Base-by-base conservation (phyloP, 148 eudicot genomes). In the Camellia granthamiana region DNA sequence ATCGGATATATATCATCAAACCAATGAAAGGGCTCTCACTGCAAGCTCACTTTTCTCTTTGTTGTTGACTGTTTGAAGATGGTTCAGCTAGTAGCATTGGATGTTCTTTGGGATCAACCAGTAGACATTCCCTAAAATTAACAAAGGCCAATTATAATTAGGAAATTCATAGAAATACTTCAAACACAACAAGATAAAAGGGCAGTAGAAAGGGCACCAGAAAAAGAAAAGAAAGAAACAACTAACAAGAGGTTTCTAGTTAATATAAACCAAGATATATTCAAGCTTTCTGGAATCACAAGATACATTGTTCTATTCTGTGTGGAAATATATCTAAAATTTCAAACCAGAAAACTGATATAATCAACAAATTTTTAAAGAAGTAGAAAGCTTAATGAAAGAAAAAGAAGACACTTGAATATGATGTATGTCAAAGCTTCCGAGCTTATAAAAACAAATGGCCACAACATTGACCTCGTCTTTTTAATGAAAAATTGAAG, bases 11-110 rank as follows among this genome's bases (percentile, higher is more conserved):
- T 44, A 49, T 13, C 18, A 30, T 41, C 59, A 16, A 63, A 49
- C 47, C 13, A 67, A 63, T 73, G 42, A 46, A 68, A 81, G 38
- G 74, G 74, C 42, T 23, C 43, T 61, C 7, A 76, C 75, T 66
- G 63, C 70, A 74, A 77, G 56, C 82, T 93, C 70, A 96, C 99
- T 94, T 96, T 87, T 96, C 99, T 87, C 99, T 92, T 78, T 94
- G 98, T 62, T 88, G 97, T 80, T 90, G 99, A 82, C 81, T 84
- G 84, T 96, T 96, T 58, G 85, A 86, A 73, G 98, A 94, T 78
- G 99, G 91, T 82, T 96, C 99, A 19, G 99, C 97, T 72, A 96
- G 90, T 73, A 96, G 85, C 98, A 96, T 92, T 8, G 98, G 99
- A 83, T 96, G 99, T 86, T 96, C 99, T 84, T 89, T 91, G 2